A percentile compares a stretch with the other conserved stretches of the same genome.
These are phyloP conservation scores for Protostelium mycophagum DNA, from an alignment of 78 protist species.

Conservation along the genomic window DNA sequence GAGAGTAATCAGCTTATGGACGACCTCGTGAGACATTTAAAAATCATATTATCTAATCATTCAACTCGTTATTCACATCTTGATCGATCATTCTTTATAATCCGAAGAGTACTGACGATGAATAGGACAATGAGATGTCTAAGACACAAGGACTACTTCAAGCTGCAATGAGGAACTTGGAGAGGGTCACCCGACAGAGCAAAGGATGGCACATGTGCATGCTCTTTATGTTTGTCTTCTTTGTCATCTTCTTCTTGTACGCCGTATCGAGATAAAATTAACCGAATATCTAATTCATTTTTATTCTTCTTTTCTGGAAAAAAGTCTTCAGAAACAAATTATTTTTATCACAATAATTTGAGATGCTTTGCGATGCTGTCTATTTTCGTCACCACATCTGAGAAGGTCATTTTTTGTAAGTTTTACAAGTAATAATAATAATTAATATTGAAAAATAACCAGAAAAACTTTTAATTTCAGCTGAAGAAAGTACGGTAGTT, in stretches of 20 bases:
- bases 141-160: neutral
- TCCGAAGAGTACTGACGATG: neutral
- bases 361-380: neutral
- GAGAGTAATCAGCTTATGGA: neutral
- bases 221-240: neutral
- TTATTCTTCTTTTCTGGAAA: no score
- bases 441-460: no score
- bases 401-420: no score
- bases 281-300: no score
- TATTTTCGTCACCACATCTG: neutral
- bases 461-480: no score
- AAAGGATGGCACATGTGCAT: neutral
- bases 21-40: neutral
- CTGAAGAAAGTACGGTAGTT: no score
- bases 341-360: neutral
- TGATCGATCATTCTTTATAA: no score
- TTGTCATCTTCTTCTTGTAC: neutral
- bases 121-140: neutral
- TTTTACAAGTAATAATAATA: no score
- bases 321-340: no score
- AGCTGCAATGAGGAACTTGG: neutral
- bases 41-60: no score
- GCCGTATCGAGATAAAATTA: neutral
- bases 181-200: neutral
- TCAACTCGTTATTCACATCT: no score